phyloP scores from a whole-genome alignment of 495 filamentous ascomycete genomes.

The Trichoderma orchidacearum region DNA sequence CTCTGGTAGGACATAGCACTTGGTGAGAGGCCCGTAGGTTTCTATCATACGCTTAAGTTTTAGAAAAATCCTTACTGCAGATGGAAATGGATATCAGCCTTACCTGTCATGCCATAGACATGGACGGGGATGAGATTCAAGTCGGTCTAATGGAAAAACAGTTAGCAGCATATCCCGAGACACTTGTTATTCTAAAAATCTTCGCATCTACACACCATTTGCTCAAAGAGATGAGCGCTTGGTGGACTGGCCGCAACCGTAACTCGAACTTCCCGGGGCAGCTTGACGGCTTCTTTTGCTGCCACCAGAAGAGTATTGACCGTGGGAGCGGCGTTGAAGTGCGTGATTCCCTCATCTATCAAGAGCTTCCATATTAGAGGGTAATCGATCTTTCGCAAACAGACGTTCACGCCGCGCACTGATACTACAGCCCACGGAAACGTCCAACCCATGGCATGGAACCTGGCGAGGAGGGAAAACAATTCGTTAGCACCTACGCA shows the following conservation, averaged over 20 bases:
- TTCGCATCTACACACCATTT: slow-evolving; percentile 48
- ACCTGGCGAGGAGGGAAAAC: slow-evolving; percentile 26
- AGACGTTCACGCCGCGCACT: slow-evolving; percentile 87
- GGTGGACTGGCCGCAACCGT: slow-evolving; percentile 90
- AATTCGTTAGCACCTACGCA: slow-evolving; percentile 5
- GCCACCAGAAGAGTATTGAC: slow-evolving; percentile 90
- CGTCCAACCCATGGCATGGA: slow-evolving; percentile 88
- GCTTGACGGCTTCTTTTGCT: slow-evolving; percentile 49
- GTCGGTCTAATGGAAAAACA: slow-evolving; percentile 15
- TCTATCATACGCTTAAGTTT: slow-evolving; percentile 29
- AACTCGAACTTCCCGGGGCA: slow-evolving; percentile 64
- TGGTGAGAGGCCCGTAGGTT: slow-evolving; percentile 93
- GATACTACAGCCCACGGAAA: slow-evolving; percentile 85
- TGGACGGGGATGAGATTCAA: slow-evolving; percentile 87
- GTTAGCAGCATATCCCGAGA: neutral
- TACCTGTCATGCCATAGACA: slow-evolving; percentile 72
- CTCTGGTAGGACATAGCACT: slow-evolving; percentile 70
- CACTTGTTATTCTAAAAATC: neutral
- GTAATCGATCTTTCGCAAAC: slow-evolving; percentile 90
- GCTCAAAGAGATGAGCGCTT: slow-evolving; percentile 75
- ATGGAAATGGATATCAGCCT: neutral
- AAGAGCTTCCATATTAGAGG: slow-evolving; percentile 79
- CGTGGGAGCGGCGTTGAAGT: slow-evolving; percentile 93
- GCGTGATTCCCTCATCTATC: slow-evolving; percentile 72
- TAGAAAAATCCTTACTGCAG: neutral